These are phyloP conservation scores for Elaeis oleifera DNA, from an alignment of 202 grass and related monocot species.

Conservation along the genomic window DNA sequence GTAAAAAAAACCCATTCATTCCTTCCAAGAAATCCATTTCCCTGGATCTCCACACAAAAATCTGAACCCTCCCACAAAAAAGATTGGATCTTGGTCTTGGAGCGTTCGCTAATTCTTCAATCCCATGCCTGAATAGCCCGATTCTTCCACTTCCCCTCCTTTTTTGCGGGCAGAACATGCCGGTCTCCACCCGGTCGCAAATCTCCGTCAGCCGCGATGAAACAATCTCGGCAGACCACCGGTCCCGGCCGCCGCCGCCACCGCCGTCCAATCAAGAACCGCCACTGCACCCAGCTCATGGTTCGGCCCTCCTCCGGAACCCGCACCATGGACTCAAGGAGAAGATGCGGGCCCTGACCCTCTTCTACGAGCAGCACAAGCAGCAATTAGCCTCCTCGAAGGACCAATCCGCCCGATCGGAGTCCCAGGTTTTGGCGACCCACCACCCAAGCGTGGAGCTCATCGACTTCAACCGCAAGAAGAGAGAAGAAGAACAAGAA, in stretches of 20 bases:
- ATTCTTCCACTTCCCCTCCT: not conserved
- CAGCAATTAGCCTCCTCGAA: constrained; percentile 35
- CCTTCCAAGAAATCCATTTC: too few species aligned
- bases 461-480: constrained; percentile 11
- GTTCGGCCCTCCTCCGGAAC: constrained; percentile 20
- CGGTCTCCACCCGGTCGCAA: constrained; percentile 57
- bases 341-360: constrained; percentile 63
- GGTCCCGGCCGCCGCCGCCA: constrained; percentile 17
- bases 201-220: constrained; percentile 22
- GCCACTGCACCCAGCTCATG: not conserved
- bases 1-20: too few species aligned
- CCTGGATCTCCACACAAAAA: too few species aligned
- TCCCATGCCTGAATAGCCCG: constrained; percentile 3
- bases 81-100: not conserved
- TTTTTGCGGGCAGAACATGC: constrained; percentile 43
- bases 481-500: constrained; percentile 20
- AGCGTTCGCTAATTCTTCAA: constrained; percentile 3
- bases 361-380: constrained; percentile 71
- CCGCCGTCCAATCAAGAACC: constrained; percentile 9
- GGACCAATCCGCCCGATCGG: not conserved
- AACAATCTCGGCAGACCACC: constrained; percentile 4
- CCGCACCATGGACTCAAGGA: constrained; percentile 64
- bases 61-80: too few species aligned
- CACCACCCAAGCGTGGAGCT: constrained; percentile 45
- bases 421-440: constrained; percentile 5